Evolutionary conservation across 192 early-diverging fungal genomes (phyloP).

Genomic region (Coemansia asiatica): DNA sequence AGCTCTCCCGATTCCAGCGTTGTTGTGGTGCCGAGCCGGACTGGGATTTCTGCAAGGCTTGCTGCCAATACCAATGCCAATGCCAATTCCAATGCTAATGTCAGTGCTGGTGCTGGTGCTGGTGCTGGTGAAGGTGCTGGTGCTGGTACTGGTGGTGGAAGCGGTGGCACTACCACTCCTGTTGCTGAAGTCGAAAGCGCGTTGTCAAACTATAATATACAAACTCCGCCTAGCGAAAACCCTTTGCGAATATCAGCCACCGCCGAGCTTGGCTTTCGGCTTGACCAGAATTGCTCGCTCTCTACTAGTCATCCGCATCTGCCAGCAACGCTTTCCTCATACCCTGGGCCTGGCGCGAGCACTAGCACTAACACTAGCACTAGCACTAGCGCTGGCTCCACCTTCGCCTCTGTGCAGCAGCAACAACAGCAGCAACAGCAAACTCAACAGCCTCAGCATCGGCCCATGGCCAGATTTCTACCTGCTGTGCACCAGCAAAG

Average conservation of each 20-base stretch:
- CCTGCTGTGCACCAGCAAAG: not conserved
- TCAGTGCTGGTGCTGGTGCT: not conserved
- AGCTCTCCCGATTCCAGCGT: slow-evolving; percentile 12
- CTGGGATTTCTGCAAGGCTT: not conserved
- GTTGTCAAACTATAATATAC: slow-evolving; percentile 42
- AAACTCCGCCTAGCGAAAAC: slow-evolving; percentile 34
- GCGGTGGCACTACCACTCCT: not conserved
- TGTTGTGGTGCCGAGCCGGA: not conserved
- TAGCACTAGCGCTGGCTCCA: not conserved
- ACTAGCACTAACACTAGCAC: not conserved
- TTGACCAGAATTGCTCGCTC: not conserved
- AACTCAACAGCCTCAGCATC: not conserved
- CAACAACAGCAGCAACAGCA: slow-evolving; percentile 7
- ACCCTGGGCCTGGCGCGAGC: not conserved
- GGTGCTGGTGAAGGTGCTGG: not conserved
- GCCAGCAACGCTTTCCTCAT: not conserved
- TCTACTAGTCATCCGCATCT: not conserved
- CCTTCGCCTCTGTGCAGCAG: not conserved
- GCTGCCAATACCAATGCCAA: not conserved
- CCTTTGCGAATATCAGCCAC: not conserved
- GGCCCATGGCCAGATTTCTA: not conserved
- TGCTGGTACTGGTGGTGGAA: not conserved
- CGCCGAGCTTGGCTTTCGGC: slow-evolving; percentile 9
- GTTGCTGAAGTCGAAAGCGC: slow-evolving; percentile 13
- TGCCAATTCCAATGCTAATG: not conserved